Evolutionary conservation across 345 rosid genomes (phyloP), one percentile per base, ranked within the genome.

Genomic region (Euphorbia pulcherrima): DNA sequence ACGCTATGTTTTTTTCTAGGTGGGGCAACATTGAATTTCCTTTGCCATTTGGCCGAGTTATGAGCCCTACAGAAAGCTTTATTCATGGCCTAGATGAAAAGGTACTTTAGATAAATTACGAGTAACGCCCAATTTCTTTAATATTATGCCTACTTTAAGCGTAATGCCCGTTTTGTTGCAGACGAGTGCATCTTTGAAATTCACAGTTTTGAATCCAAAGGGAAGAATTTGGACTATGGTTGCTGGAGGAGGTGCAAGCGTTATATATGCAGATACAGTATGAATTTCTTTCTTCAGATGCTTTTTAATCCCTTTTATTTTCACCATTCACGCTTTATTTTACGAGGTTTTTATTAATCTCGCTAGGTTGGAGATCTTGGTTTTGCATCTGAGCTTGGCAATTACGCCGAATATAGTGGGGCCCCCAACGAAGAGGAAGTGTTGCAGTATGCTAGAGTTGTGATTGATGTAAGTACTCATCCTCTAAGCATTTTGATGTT

Each of bases 161-260:
- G 14, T 39, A 37, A 63, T 46, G 24, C 52, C 41, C 13, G 18
- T 52, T 68, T 73, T 46, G 54, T 76, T 81, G 79, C 86, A 93
- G 98, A 94, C 97, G 39, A 91, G 96, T 79, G 95, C 99, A 63
- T 91, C 98, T 37, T 83, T 94, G 86, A 94, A 91, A 78, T 90
- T 91, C 82, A 94, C 96, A 0, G 92, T 94, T 81, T 70, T 94
- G 83, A 94, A 94, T 74, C 97, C 99, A 52, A 82, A 83, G 76
- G 97, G 97, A 55, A 66, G 95, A 74, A 94, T 94, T 75, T 90
- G 97, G 97, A 89, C 90, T 50, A 87, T 88, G 97, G 99, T 91
- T 10, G 96, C 96, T 69, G 97, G 99, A 67, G 97, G 99, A 53
- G 99, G 99, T 76, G 99, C 99, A 69, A 91, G 97, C 78, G 99